These are phyloP conservation scores for Flaveria bidentis DNA, from an alignment of 129 eudicot genomes.

Conservation along the genomic window DNA sequence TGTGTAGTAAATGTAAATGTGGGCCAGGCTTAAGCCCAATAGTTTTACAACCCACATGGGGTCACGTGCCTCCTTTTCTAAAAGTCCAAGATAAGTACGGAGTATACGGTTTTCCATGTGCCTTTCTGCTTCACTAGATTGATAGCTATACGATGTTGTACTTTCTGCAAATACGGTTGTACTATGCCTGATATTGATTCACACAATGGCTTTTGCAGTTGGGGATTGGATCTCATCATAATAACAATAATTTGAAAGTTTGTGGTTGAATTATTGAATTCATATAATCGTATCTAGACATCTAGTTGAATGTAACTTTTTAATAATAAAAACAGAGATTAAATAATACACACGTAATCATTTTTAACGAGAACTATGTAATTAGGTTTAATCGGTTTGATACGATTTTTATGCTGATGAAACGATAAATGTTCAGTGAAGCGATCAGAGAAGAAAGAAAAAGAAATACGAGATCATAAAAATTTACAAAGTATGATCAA, in stretches of 20 bases:
- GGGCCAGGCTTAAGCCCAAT: conserved; percentile 35
- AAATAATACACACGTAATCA: no score
- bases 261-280: conserved; percentile 8
- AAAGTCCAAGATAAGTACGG: conserved; percentile 42
- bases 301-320: background rate
- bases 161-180: conserved; percentile 10
- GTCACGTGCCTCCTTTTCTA: conserved; percentile 22
- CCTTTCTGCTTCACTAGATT: conserved; percentile 1
- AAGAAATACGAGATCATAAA: no score
- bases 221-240: conserved; percentile 18
- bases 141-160: conserved; percentile 19
- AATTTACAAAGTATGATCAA: no score
- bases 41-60: conserved; percentile 30
- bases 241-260: background rate
- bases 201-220: conserved; percentile 8
- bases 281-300: background rate
- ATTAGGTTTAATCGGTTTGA: no score
- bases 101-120: conserved; percentile 28
- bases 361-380: no score
- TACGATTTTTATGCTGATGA: no score
- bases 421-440: no score
- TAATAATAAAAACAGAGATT: background rate
- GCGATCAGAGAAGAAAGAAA: no score
- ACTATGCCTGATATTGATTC: conserved; percentile 20
- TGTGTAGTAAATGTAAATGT: conserved; percentile 9